Percentiles rank a stretch among this genome's conserved stretches.
phyloP scores from a whole-genome alignment of 108 stramenopile genomes.

The Skeletonema tropicum region DNA sequence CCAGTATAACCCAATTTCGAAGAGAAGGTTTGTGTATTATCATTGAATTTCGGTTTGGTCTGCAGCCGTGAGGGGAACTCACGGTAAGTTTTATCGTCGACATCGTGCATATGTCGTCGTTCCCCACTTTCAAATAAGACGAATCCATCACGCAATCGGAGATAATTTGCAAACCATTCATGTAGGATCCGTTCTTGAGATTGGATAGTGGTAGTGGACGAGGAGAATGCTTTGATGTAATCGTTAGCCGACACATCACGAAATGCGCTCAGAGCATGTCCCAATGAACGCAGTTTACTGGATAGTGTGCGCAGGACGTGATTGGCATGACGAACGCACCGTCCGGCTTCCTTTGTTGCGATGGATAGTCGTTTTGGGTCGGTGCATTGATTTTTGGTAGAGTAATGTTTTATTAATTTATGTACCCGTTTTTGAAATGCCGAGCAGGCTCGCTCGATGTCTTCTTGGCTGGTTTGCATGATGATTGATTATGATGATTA shows the following conservation, averaged over 20 bases:
- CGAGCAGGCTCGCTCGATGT: constrained; percentile 9
- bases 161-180: constrained; percentile 46
- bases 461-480: constrained; percentile 5
- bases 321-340: constrained; percentile 37
- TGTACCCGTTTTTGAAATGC: constrained; percentile 23
- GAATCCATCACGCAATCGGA: constrained; percentile 76
- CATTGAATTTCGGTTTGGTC: constrained; percentile 40
- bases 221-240: constrained; percentile 16
- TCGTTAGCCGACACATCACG: constrained; percentile 8
- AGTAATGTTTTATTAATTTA: constrained; percentile 5
- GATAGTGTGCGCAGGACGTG: constrained; percentile 27
- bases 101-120: constrained; percentile 70
- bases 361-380: background rate
- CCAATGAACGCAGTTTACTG: constrained; percentile 30
- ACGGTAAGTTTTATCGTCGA: constrained; percentile 18
- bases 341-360: constrained; percentile 12
- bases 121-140: constrained; percentile 79
- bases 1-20: constrained; percentile 64
- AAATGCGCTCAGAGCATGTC: constrained; percentile 28
- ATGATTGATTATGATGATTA: background rate
- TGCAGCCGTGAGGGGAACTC: constrained; percentile 47
- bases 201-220: background rate
- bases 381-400: background rate
- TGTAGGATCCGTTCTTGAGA: constrained; percentile 8
- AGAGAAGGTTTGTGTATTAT: constrained; percentile 69